Evolutionary conservation across 2,329 filamentous ascomycete species (phyloP).

Genomic region (Fusarium nygamai): DNA sequence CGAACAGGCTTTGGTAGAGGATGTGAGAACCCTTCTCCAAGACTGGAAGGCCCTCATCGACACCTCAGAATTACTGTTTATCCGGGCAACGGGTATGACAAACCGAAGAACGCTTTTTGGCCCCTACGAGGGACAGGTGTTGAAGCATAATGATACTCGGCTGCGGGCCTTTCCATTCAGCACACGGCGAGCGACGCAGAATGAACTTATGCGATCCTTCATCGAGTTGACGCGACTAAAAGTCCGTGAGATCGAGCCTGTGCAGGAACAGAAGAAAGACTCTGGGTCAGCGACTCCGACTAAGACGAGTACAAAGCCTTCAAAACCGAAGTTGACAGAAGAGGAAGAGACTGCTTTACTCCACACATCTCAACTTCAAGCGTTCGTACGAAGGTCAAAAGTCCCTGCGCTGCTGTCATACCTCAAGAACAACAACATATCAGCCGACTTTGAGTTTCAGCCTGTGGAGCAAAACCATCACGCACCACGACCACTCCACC

Average conservation of each 20-base stretch:
- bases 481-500: conserved; percentile 83
- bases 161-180: conserved; percentile 92
- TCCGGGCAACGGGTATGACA: conserved; percentile 86
- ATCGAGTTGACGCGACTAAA: conserved; percentile 94
- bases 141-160: conserved; percentile 80
- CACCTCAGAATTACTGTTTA: conserved; percentile 83
- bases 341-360: conserved; percentile 84
- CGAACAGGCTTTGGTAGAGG: conserved; percentile 87
- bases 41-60: conserved; percentile 92
- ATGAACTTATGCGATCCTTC: conserved; percentile 93
- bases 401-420: conserved; percentile 88
- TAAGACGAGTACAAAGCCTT: conserved; percentile 59
- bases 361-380: conserved; percentile 89
- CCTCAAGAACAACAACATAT: conserved; percentile 77
- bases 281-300: conserved; percentile 47
- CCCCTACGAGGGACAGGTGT: conserved; percentile 87
- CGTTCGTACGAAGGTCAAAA: conserved; percentile 88
- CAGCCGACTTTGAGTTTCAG: conserved; percentile 78
- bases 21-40: conserved; percentile 80
- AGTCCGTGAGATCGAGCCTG: conserved; percentile 79
- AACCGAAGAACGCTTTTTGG: conserved; percentile 91
- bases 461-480: conserved; percentile 79
- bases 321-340: conserved; percentile 75
- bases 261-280: conserved; percentile 59
- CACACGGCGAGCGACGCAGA: conserved; percentile 90